Conservation (phyloP, 768 basidiomycete species). For the Macrocybe gigantea region DNA sequence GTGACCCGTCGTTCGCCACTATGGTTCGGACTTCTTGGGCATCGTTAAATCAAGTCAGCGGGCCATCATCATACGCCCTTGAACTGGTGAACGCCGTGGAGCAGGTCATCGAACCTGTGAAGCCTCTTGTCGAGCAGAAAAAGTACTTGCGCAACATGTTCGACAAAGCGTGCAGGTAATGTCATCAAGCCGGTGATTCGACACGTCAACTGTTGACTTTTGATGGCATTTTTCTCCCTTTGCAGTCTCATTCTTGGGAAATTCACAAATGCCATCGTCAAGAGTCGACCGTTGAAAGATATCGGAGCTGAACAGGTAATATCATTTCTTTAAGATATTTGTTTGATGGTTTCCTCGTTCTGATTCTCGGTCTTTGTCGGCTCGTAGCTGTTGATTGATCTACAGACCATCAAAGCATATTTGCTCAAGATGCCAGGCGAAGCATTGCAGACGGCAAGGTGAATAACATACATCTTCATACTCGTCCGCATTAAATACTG, state of each 20-base stretch:
- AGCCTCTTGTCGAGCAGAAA: slow-evolving; percentile 86
- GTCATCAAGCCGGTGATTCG: not conserved
- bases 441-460: slow-evolving; percentile 49
- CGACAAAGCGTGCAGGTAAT: slow-evolving; percentile 88
- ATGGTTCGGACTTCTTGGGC: slow-evolving; percentile 81
- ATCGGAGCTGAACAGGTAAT: slow-evolving; percentile 91
- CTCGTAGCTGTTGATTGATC: slow-evolving; percentile 77
- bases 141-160: slow-evolving; percentile 90
- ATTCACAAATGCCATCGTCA: slow-evolving; percentile 86
- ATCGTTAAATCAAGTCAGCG: slow-evolving; percentile 75
- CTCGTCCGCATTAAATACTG: slow-evolving; percentile 2
- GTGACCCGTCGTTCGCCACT: slow-evolving; percentile 71
- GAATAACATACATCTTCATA: slow-evolving; percentile 6
- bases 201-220: not conserved
- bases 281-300: slow-evolving; percentile 86
- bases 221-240: not conserved
- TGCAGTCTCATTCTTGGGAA: slow-evolving; percentile 76
- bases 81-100: slow-evolving; percentile 75
- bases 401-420: slow-evolving; percentile 81
- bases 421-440: slow-evolving; percentile 83
- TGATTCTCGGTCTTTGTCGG: slow-evolving; percentile 9
- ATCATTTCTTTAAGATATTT: not conserved
- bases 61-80: slow-evolving; percentile 74
- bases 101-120: slow-evolving; percentile 69
- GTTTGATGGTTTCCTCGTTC: not conserved